Base-by-base conservation (phyloP, 257 asterid genomes). In the Petunia secreta region DNA sequence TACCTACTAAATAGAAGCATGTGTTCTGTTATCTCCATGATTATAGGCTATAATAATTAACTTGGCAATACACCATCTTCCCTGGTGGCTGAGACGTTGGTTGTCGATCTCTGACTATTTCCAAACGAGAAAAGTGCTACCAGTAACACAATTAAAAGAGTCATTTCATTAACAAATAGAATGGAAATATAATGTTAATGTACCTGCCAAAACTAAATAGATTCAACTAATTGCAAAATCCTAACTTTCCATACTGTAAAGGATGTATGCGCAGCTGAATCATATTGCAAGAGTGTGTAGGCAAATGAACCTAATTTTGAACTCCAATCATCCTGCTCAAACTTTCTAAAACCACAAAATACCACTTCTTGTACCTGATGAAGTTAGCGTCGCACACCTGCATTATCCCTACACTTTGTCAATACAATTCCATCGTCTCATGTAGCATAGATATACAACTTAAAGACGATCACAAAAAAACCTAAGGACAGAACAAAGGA, bases 281-380 rank as follows among this genome's bases (percentile, higher is more conserved):
- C 73, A 0, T 64, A 64, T 64, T 11, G 39, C 73, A 64, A 14
- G 34, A 38, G 48, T 64, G 5, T 38, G 38, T 13, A 40, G 73
- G 16, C 34, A 64, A 64, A 64, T n/a, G 15, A 66, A 40, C 48
- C 53, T 57, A 57, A 57, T 57, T 15, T 57, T 9, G 25, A 57
- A n/a, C n/a, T 34, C 39, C 25, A 67, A 67, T 5, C 36, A n/a
- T 7, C 55, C 41, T 8, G 55, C 39, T 67, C n/a, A n/a, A 67
- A 67, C 75, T 67, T 67, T 8, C n/a, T n/a, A n/a, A 43, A 43
- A 67, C 57, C 40, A 67, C 43, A n/a, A 67, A 67, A 43, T 67
- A 67, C 41, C 75, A 67, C 75, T 43, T 43, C 57, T 67, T 67
- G 75, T 48, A 67, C 39, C 55, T 67, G 53, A 43, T 67, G 53